These are phyloP conservation scores for Lasiosphaeria miniovina DNA, from an alignment of 495 filamentous ascomycete genomes.

Conservation along the genomic window DNA sequence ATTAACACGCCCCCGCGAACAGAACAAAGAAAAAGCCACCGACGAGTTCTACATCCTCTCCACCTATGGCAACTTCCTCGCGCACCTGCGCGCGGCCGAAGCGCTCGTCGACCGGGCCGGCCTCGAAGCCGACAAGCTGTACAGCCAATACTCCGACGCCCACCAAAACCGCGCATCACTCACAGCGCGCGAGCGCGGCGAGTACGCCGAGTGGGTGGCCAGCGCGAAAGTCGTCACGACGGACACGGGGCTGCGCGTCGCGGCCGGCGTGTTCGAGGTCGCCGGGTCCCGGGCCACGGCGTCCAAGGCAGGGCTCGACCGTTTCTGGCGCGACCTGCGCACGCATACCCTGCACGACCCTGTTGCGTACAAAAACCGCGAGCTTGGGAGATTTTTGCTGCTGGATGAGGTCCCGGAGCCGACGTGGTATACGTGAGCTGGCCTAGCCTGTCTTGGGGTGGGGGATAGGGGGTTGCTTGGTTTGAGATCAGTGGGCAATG, in stretches of 20 bases:
- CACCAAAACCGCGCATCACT: conserved; percentile 30
- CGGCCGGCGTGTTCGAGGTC: conserved; percentile 57
- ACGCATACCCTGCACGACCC: conserved; percentile 62
- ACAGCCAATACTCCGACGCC: conserved; percentile 29
- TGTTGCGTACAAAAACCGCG: conserved; percentile 58
- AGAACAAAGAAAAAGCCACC: conserved; percentile 47
- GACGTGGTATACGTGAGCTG: conserved; percentile 56
- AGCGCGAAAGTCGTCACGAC: conserved; percentile 59
- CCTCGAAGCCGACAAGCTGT: conserved; percentile 40
- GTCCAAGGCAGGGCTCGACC: conserved; percentile 53
- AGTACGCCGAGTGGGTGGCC: conserved; percentile 58
- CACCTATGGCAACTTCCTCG: conserved; percentile 58
- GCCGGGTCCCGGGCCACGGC: conserved; percentile 54
- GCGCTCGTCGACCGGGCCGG: conserved; percentile 55
- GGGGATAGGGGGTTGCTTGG: neutral
- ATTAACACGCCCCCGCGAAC: neutral
- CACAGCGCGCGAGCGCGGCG: conserved; percentile 48
- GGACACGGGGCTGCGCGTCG: conserved; percentile 53
- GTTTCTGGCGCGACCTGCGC: conserved; percentile 60
- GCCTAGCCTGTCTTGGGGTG: neutral
- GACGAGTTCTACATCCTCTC: conserved; percentile 63
- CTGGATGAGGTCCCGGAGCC: conserved; percentile 50
- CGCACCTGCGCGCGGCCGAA: conserved; percentile 55
- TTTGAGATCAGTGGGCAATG: neutral
- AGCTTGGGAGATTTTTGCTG: conserved; percentile 53